phyloP scores from a whole-genome alignment of 805 yeast genomes.

The Candida incommunis region DNA sequence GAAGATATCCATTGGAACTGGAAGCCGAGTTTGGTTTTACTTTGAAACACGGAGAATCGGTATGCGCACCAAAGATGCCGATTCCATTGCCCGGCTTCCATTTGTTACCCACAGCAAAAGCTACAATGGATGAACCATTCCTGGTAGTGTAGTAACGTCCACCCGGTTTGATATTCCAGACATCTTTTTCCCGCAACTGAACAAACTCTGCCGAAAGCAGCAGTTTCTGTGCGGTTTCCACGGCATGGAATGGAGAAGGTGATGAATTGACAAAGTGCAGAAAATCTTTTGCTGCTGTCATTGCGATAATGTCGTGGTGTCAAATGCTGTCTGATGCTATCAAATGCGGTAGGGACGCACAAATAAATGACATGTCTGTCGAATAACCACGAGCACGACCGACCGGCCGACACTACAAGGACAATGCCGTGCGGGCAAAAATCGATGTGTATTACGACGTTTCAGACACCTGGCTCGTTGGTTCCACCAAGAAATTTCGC shows the following conservation, averaged over 20 bases:
- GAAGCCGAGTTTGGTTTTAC: conserved; percentile 77
- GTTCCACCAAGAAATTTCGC: too few species aligned
- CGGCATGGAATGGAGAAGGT: conserved; percentile 94
- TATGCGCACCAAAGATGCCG: conserved; percentile 89
- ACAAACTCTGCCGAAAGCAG: conserved; percentile 51
- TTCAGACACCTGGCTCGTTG: too few species aligned
- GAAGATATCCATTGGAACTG: conserved; percentile 59
- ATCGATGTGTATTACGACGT: too few species aligned
- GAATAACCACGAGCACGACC: too few species aligned
- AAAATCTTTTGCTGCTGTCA: conserved; percentile 27
- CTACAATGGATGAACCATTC: conserved; percentile 78
- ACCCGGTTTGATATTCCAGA: conserved; percentile 48
- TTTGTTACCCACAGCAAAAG: conserved; percentile 65
- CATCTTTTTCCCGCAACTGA: conserved; percentile 55
- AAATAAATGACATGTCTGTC: too few species aligned
- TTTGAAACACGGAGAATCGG: conserved; percentile 83
- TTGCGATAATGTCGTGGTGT: too few species aligned
- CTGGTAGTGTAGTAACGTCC: conserved; percentile 78
- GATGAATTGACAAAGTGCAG: conserved; percentile 66
- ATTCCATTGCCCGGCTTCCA: conserved; percentile 71
- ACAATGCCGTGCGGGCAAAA: too few species aligned
- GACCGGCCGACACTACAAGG: too few species aligned
- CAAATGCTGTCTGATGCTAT: too few species aligned
- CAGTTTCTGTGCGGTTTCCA: conserved; percentile 40
- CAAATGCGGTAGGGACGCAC: too few species aligned